Conservation (phyloP, 805 yeast genomes). For the Starmerella stellata region DNA sequence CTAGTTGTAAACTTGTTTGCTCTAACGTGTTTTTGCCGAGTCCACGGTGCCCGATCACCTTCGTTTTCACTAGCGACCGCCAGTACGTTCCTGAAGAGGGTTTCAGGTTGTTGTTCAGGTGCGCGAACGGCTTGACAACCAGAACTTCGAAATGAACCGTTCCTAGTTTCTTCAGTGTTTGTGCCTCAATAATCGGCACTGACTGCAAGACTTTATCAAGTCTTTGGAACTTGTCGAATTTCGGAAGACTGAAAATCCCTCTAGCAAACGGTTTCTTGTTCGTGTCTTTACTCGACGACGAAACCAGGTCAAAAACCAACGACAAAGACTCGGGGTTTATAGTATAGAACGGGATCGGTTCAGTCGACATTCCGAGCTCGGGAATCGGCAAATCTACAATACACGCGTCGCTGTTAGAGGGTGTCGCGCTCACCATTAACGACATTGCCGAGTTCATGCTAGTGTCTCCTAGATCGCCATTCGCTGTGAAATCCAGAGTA, state of each 20-base stretch:
- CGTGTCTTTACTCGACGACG: slow-evolving; percentile 40
- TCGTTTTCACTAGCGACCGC: slow-evolving; percentile 71
- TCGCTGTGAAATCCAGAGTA: slow-evolving; percentile 53
- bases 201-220: slow-evolving; percentile 42
- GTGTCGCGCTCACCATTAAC: slow-evolving; percentile 36
- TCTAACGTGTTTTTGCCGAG: slow-evolving; percentile 67
- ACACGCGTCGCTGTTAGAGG: slow-evolving; percentile 33
- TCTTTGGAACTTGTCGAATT: slow-evolving; percentile 31
- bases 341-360: slow-evolving; percentile 55
- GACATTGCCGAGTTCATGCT: slow-evolving; percentile 47
- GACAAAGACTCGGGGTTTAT: slow-evolving; percentile 25
- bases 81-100: slow-evolving; percentile 60
- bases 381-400: slow-evolving; percentile 67
- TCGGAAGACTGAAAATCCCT: slow-evolving; percentile 59
- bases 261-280: slow-evolving; percentile 51
- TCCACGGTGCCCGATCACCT: slow-evolving; percentile 93
- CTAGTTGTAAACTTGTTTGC: slow-evolving; percentile 67
- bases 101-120: slow-evolving; percentile 45
- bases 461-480: slow-evolving; percentile 33
- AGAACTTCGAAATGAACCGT: slow-evolving; percentile 56
- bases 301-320: slow-evolving; percentile 70
- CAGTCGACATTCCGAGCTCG: slow-evolving; percentile 41
- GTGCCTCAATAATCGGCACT: slow-evolving; percentile 58
- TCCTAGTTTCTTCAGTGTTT: slow-evolving; percentile 60
- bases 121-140: slow-evolving; percentile 53